phyloP scores from a whole-genome alignment of 768 basidiomycete genomes.

The Fibroporia radiculosa region DNA sequence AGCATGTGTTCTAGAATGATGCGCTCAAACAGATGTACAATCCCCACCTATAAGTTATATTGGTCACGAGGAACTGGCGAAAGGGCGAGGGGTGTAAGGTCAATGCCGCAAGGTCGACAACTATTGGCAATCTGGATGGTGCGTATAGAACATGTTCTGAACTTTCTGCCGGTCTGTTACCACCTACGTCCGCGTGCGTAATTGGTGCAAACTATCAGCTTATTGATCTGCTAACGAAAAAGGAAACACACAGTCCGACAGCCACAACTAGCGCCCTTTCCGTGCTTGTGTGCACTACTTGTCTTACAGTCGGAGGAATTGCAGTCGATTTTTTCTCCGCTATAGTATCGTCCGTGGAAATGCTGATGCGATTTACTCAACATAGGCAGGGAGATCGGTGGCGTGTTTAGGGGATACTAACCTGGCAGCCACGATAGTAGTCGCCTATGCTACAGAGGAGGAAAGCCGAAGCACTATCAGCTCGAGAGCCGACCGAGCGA shows the following conservation, averaged over 20 bases:
- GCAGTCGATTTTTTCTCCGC: constrained; percentile 11
- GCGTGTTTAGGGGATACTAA: constrained; percentile 1
- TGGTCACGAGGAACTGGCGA: too few species aligned
- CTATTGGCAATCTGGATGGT: constrained; percentile 10
- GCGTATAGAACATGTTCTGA: constrained; percentile 12
- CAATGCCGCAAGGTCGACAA: constrained; percentile 2
- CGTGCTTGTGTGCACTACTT: constrained; percentile 10
- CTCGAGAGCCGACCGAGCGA: neutral
- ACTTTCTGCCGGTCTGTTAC: constrained; percentile 7
- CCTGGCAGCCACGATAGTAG: constrained; percentile 13
- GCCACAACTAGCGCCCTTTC: constrained; percentile 5
- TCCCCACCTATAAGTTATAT: too few species aligned
- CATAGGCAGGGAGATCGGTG: too few species aligned
- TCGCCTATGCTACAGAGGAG: constrained; percentile 9
- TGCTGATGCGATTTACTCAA: too few species aligned
- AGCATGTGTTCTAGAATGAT: too few species aligned
- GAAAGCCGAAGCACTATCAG: neutral
- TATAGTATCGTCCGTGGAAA: constrained; percentile 13
- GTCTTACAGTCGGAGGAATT: constrained; percentile 11
- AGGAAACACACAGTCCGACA: constrained; percentile 7
- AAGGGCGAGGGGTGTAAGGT: too few species aligned
- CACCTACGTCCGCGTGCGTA: neutral
- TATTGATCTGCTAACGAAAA: neutral
- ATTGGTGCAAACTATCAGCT: neutral
- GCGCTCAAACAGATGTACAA: too few species aligned